Evolutionary conservation across 768 basidiomycete genomes (phyloP), one percentile per base, ranked within the genome.

Genomic region (Mycena galericulata): DNA sequence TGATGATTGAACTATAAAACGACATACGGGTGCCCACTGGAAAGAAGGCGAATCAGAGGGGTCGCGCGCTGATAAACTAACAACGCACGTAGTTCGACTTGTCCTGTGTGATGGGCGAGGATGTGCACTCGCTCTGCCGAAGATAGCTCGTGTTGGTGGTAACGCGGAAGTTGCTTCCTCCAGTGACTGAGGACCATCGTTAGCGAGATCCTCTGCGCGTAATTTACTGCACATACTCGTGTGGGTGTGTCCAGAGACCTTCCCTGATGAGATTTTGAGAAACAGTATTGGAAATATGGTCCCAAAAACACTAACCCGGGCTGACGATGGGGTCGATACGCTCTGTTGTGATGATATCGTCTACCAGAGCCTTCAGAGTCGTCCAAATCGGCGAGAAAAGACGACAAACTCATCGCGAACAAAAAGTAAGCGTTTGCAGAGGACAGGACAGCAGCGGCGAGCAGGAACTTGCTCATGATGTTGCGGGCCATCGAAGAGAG

Each of bases 21-120:
- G 40, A 57, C 59, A 15, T 57, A 68, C 67, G 27, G 70, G 70
- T 20, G 63, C 62, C 70, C 70, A 72, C 67, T 72, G 26, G 43
- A 4, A 41, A 49, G 15, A n/a, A 38, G 15, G 38, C 56, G 15
- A 62, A 36, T 56, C 22, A 38, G 41, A 9, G 12, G 15, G 18
- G 20, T 11, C n/a, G 9, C 18, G 26, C 14, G n/a, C 38, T 34
- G 60, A 69, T 47, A 46, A 9, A 11, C 43, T 20, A 12, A 56
- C 38, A 11, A 79, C 83, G 50, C 68, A 86, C 85, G 68, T 87
- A 88, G 56, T 79, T 82, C 22, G 84, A 86, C 69, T 87, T 85
- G 76, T 87, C 86, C 76, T 88, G 77, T 18, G 79, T 78, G 72
- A 88, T 87, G 41, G 86, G 86, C 63, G 84, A 79, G n/a, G 87